Base-by-base conservation (phyloP, 2,329 filamentous ascomycete genomes). In the Cytospora piceicola region DNA sequence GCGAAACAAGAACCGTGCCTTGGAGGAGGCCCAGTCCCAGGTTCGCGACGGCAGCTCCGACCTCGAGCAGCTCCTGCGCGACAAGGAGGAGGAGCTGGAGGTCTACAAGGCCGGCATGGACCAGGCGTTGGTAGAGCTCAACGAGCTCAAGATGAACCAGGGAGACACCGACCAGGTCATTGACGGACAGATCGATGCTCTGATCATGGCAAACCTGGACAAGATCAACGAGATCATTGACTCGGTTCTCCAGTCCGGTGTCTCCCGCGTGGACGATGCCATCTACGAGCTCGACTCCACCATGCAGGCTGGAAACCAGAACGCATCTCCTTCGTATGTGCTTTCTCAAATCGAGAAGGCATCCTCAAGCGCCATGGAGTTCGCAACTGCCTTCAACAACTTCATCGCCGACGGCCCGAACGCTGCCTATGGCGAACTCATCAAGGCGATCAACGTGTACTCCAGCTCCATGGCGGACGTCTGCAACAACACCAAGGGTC, bases 91-190 rank as follows among this genome's bases (percentile, higher is more conserved):
- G 73, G 95, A 99, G 79, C 88, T 99, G 30, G 95, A 98, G 78
- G 94, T 98, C 56, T 97, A 97, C 85, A 97, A 97, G 81, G 93
- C 94, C 55, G 94, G 93, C 73, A 96, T 99, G 92, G 95, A 99
- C 75, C 92, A 98, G 80, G 94, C 94, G 3, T 81, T 99, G 65
- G 86, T 98, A 61, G 94, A 97, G 78, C 84, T 99, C 67, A 94
- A 96, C 74, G 93, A 97, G 74, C 81, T 97, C 69, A 93, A 87
- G 82, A 83, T 88, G 78, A 90, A 85, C 73, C 88, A 90, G 75
- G 89, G 87, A 73, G 91, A 89, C 64, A 90, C 88, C 14, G 94
- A 97, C 74, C 82, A 89, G 68, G 93, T 90, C 2, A 83, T 97
- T 63, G 94, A 98, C 74, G 91, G 91, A 39, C 92, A 97, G 76